phyloP scores from a whole-genome alignment of 2,329 filamentous ascomycete species.

The Botrytis deweyae region DNA sequence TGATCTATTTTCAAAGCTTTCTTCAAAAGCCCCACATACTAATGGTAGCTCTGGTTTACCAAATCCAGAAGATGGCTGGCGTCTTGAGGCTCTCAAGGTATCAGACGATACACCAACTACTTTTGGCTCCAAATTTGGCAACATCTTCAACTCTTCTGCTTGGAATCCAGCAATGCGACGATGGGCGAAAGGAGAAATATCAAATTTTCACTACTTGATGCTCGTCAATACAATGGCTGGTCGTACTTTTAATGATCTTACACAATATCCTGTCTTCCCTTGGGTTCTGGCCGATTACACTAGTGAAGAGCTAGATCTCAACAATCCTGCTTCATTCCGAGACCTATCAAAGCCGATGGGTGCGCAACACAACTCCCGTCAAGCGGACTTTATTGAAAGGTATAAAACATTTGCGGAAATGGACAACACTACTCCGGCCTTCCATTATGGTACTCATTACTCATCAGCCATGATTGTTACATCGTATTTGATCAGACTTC shows the following conservation, averaged over 20 bases:
- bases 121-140: slow-evolving; percentile 86
- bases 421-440: slow-evolving; percentile 72
- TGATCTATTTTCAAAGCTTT: slow-evolving; percentile 74
- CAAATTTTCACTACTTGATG: slow-evolving; percentile 99
- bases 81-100: slow-evolving; percentile 78
- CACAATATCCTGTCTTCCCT: slow-evolving; percentile 96
- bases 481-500: slow-evolving; percentile 90
- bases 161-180: slow-evolving; percentile 82
- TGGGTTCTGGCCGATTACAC: slow-evolving; percentile 97
- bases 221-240: slow-evolving; percentile 97
- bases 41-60: slow-evolving; percentile 66
- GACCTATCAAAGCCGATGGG: slow-evolving; percentile 97
- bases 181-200: slow-evolving; percentile 93
- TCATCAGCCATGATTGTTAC: slow-evolving; percentile 99
- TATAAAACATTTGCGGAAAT: slow-evolving; percentile 90
- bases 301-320: slow-evolving; percentile 85
- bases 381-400: slow-evolving; percentile 76
- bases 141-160: slow-evolving; percentile 80
- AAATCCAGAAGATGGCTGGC: slow-evolving; percentile 86
- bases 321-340: slow-evolving; percentile 79
- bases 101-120: slow-evolving; percentile 58
- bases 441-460: slow-evolving; percentile 98
- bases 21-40: slow-evolving; percentile 77
- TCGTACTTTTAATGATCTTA: slow-evolving; percentile 94
- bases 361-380: slow-evolving; percentile 74